Conservation (phyloP, 441 rosid genomes). For the Brassica hybrid region DNA sequence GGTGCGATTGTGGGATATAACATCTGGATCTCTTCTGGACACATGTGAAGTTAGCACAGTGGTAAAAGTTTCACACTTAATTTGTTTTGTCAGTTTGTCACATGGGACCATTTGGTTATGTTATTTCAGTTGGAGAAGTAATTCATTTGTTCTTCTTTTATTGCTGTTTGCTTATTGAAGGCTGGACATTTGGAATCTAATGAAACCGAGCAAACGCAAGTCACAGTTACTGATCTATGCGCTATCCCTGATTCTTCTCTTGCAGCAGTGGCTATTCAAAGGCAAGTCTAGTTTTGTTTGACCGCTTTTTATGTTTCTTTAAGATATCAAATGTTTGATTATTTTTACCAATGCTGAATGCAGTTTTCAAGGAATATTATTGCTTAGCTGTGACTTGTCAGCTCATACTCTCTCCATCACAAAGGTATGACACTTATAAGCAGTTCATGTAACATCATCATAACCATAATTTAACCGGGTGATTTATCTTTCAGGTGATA, state of each 20-base stretch:
- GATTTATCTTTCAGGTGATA: constrained; percentile 50
- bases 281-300: constrained; percentile 45
- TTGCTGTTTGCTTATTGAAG: constrained; percentile 54
- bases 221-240: constrained; percentile 70
- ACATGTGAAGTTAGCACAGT: constrained; percentile 72
- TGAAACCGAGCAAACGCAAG: constrained; percentile 51
- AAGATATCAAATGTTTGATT: constrained; percentile 29
- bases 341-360: constrained; percentile 25
- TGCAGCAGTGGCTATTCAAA: constrained; percentile 80
- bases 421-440: constrained; percentile 54
- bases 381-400: constrained; percentile 64
- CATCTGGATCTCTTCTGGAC: constrained; percentile 81
- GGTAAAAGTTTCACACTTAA: constrained; percentile 50
- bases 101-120: not conserved
- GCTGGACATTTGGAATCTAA: constrained; percentile 51
- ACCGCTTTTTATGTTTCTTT: not conserved
- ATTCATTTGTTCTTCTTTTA: too few relatives aligned
- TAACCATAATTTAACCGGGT: not conserved
- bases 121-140: not conserved
- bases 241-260: constrained; percentile 51
- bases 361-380: constrained; percentile 79
- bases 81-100: not conserved
- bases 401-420: constrained; percentile 56
- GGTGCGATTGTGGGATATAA: constrained; percentile 92
- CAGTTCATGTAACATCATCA: not conserved